Evolutionary conservation across 1,139 yeast genomes (phyloP).

Genomic region (Taphrina communis): DNA sequence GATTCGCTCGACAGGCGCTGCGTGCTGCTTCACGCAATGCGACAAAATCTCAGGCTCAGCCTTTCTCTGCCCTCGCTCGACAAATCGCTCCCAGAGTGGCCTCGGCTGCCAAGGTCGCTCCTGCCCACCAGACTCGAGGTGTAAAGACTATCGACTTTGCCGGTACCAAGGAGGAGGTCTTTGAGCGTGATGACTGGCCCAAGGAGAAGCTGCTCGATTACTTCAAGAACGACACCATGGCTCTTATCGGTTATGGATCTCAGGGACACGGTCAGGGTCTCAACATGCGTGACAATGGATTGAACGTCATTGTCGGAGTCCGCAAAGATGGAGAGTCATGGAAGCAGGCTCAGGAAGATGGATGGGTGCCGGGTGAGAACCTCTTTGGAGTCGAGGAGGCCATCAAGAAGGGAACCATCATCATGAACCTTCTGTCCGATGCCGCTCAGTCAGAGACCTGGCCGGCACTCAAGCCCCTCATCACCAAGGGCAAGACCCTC

Average conservation of each 20-base stretch:
- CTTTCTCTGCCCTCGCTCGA: constrained; percentile 48
- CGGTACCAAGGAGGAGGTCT: constrained; percentile 92
- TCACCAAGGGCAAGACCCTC: constrained; percentile 93
- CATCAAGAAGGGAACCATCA: constrained; percentile 83
- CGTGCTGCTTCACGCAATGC: constrained; percentile 49
- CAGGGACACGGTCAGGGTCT: constrained; percentile 99
- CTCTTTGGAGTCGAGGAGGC: constrained; percentile 95
- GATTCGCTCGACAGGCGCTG: constrained; percentile 48
- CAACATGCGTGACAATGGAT: constrained; percentile 97
- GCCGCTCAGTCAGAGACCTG: constrained; percentile 99
- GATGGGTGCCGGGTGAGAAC: constrained; percentile 99
- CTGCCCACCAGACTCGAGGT: constrained; percentile 65
- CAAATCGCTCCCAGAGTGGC: constrained; percentile 48
- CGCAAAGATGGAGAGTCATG: constrained; percentile 98
- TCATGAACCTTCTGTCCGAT: constrained; percentile 97
- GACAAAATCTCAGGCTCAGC: constrained; percentile 45
- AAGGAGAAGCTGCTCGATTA: constrained; percentile 91
- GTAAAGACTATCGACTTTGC: constrained; percentile 95
- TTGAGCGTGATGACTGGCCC: constrained; percentile 99
- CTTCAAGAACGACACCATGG: constrained; percentile 97
- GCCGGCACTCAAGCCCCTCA: constrained; percentile 80
- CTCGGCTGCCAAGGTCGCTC: constrained; percentile 47
- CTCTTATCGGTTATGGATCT: constrained; percentile 98
- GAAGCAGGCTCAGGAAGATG: constrained; percentile 99
- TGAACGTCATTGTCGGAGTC: constrained; percentile 97